phyloP scores from a whole-genome alignment of 2,329 filamentous ascomycete genomes.

The Coleophoma crateriformis region DNA sequence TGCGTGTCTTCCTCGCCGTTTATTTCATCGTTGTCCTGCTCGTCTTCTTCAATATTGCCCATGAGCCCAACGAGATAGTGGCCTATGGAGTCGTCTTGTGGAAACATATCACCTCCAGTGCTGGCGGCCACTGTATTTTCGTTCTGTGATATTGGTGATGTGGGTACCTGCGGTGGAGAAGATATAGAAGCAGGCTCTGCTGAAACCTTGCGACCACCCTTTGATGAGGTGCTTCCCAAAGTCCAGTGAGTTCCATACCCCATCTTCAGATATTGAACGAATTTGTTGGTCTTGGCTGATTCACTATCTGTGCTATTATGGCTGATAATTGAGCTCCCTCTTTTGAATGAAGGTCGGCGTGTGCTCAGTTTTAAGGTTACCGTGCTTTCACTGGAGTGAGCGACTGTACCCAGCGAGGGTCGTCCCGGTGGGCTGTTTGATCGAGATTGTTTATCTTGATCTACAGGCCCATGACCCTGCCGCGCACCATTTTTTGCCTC shows the following conservation, averaged over 20 bases:
- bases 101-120: not conserved
- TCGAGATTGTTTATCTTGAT: not conserved
- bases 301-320: conserved; percentile 18
- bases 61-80: conserved; percentile 65
- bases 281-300: conserved; percentile 28
- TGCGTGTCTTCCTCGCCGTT: conserved; percentile 12
- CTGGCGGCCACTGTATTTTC: not conserved
- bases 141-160: not conserved
- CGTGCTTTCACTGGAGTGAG: not conserved
- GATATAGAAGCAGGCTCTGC: not conserved
- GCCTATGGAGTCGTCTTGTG: conserved; percentile 27
- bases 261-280: conserved; percentile 60
- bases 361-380: conserved; percentile 1
- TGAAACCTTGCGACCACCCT: conserved; percentile 1
- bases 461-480: conserved; percentile 5
- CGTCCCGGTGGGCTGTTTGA: not conserved
- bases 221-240: conserved; percentile 26
- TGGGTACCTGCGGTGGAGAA: not conserved
- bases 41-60: conserved; percentile 52
- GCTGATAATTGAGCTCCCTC: conserved; percentile 7
- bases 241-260: conserved; percentile 65
- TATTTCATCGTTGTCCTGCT: conserved; percentile 7
- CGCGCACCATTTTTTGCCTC: conserved; percentile 8
- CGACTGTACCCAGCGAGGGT: not conserved
- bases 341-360: conserved; percentile 7